Evolutionary conservation across 306 rosid genomes (phyloP), one percentile per base, ranked within the genome.

Genomic region (Cucurbita moschata): DNA sequence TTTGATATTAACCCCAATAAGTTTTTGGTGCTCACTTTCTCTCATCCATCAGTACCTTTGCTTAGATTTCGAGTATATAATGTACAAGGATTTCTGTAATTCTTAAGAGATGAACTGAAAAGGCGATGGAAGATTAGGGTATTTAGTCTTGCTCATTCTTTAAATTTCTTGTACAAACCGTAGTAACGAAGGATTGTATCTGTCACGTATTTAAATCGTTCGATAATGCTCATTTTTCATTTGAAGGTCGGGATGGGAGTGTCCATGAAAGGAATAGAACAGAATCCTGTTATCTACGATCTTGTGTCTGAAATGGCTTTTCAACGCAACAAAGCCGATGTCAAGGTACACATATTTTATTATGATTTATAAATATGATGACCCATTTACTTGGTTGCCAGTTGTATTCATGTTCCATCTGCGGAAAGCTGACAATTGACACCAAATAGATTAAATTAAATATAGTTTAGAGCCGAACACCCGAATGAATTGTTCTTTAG

Each of bases 251-350:
- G 97, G 43, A 86, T 92, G 54, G 97, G 96, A 80, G 88, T 92
- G 97, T 84, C 96, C 63, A 89, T 92, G 97, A 96, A 92, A 87
- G 97, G 95, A 47, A 89, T 88, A 66, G 97, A 88, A 81, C 97
- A 92, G 82, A 92, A 89, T 77, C 97, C 96, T 54, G 77, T 86
- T 74, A 89, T 89, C 73, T 92, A 92, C 75, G 96, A 92, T 80
- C 85, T 92, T 78, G 88, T 92, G 96, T 89, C 92, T 57, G 96
- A 92, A 85, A 92, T 89, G 95, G 92, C 96, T 74, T 92, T 89
- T 82, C 92, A 71, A 30, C 85, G 73, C 78, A 80, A 81, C 69
- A 85, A 92, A 85, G 82, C 85, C 71, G 81, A 89, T 79, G 88
- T 84, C 70, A 82, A 86, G 95, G 97, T 92, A 89, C 69, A 18